Evolutionary conservation across 1,284 basidiomycete genomes (phyloP).

Genomic region (Takashimella tepidaria): DNA sequence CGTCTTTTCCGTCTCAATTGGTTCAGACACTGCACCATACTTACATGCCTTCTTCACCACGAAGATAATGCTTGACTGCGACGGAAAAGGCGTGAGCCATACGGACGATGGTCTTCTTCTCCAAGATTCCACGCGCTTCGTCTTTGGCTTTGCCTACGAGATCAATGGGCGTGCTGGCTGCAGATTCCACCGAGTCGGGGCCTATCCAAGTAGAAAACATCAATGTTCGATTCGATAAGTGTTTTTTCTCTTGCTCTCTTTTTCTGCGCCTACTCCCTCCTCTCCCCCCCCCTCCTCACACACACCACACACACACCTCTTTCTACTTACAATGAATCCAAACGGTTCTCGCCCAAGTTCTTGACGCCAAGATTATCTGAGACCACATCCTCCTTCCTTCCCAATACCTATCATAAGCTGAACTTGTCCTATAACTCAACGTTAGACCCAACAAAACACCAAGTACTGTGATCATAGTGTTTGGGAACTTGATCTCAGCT

Average conservation of each 20-base stretch:
- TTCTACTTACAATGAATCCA: slow-evolving; percentile 42
- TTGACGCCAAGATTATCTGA: slow-evolving; percentile 56
- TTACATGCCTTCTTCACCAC: slow-evolving; percentile 60
- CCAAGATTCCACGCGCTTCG: slow-evolving; percentile 55
- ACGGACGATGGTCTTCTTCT: slow-evolving; percentile 69
- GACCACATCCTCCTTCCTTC: slow-evolving; percentile 68
- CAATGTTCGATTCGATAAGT: no score
- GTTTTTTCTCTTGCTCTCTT: background rate
- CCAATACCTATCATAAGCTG: slow-evolving; percentile 69
- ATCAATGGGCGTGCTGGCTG: slow-evolving; percentile 15
- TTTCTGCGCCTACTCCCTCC: no score
- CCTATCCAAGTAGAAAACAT: no score
- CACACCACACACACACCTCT: no score
- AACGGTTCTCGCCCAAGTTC: slow-evolving; percentile 38
- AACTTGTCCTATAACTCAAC: slow-evolving; percentile 55
- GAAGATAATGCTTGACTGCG: slow-evolving; percentile 51
- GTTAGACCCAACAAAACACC: slow-evolving; percentile 45
- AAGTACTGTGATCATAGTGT: slow-evolving; percentile 40
- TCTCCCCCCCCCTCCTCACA: no score
- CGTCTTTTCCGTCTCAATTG: no score
- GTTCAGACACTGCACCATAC: no score
- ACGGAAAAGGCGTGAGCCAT: slow-evolving; percentile 58
- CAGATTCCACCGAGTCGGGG: slow-evolving; percentile 26
- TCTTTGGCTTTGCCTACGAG: slow-evolving; percentile 47
- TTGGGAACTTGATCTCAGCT: slow-evolving; percentile 30